Conservation (phyloP, 169 alveolate genomes). For the Plasmodium adleri region DNA sequence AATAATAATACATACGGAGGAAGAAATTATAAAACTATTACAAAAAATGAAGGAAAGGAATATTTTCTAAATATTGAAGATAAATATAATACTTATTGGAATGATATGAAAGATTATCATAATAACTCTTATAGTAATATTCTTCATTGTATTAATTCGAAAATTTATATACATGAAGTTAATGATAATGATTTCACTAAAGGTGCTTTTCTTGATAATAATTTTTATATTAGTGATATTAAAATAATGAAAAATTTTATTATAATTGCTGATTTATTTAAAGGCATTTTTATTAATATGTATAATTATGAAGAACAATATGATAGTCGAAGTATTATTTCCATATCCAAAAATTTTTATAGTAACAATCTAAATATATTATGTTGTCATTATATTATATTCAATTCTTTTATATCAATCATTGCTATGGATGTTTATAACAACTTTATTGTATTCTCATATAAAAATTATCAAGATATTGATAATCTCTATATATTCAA, state of each 20-base stretch:
- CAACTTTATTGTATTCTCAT: constrained; percentile 20
- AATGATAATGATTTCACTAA: constrained; percentile 40
- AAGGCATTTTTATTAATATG: constrained; percentile 57
- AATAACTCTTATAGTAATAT: constrained; percentile 14
- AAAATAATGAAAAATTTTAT: constrained; percentile 35
- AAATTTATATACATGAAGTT: constrained; percentile 45
- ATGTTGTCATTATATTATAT: constrained; percentile 43
- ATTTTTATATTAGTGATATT: constrained; percentile 53
- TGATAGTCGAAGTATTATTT: constrained; percentile 66
- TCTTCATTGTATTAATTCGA: constrained; percentile 45
- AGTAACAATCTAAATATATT: constrained; percentile 38
- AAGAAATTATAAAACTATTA: constrained; percentile 3
- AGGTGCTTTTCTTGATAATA: constrained; percentile 68
- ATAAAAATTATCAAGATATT: constrained; percentile 25
- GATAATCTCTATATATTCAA: constrained; percentile 30
- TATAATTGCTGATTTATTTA: constrained; percentile 52
- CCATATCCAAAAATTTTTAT: constrained; percentile 41
- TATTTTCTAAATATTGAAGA: background rate
- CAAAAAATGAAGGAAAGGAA: constrained; percentile 4
- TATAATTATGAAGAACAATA: constrained; percentile 63
- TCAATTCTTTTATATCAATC: constrained; percentile 20
- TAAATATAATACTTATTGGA: background rate
- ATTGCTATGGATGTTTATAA: constrained; percentile 69
- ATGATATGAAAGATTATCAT: background rate
- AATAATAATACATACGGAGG: background rate